These are phyloP conservation scores for Cyberlindnera subsufficiens DNA, from an alignment of 805 yeast genomes.

Conservation along the genomic window DNA sequence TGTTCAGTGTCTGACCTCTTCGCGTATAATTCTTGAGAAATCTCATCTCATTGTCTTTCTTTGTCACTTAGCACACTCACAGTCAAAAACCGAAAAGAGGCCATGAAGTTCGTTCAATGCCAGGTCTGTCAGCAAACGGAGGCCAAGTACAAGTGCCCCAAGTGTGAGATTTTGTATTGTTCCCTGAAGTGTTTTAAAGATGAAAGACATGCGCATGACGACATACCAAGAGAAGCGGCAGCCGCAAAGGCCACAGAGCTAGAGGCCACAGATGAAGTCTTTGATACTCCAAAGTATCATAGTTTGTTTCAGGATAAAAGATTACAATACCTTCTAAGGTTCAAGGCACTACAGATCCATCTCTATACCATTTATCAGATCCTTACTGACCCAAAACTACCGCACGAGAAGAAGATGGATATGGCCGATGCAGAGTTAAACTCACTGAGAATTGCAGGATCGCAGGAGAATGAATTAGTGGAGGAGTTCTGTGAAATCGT, in stretches of 20 bases:
- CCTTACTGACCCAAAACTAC: constrained; percentile 31
- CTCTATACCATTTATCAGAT: constrained; percentile 43
- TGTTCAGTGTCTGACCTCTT: no score
- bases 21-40: no score
- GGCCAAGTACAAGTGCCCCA: constrained; percentile 55
- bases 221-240: constrained; percentile 5
- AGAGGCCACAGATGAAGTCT: background rate
- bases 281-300: constrained; percentile 12
- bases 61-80: background rate
- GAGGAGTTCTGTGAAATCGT: constrained; percentile 55
- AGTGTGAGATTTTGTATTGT: constrained; percentile 41
- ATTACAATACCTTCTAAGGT: constrained; percentile 40
- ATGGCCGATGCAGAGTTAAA: constrained; percentile 58
- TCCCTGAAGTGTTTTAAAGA: constrained; percentile 57
- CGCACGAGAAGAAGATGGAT: constrained; percentile 51
- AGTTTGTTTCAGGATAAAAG: constrained; percentile 34
- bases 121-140: constrained; percentile 15
- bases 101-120: constrained; percentile 8
- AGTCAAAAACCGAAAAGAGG: background rate
- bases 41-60: background rate
- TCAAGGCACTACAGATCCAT: constrained; percentile 53
- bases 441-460: constrained; percentile 57
- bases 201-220: constrained; percentile 26
- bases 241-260: background rate
- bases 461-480: constrained; percentile 58